Percentiles rank a stretch among this genome's conserved stretches.
phyloP scores from a whole-genome alignment of 768 basidiomycete genomes.

The Tylopilus rubrobrunneus region DNA sequence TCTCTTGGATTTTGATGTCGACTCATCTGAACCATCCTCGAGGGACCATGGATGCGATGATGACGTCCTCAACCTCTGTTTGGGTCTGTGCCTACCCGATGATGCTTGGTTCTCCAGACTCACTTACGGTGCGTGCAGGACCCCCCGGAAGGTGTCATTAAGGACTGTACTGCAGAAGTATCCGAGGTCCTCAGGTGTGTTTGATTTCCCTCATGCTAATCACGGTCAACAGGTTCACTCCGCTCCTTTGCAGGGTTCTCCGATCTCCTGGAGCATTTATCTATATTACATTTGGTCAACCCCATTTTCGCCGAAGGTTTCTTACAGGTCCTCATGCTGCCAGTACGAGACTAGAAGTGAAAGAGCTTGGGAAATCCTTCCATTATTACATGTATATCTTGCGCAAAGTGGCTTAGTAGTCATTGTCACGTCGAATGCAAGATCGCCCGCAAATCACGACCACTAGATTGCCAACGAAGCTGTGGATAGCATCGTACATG shows the following conservation, averaged over 20 bases:
- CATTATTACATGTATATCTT: conserved; percentile 81
- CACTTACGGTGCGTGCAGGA: conserved; percentile 41
- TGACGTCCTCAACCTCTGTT: conserved; percentile 77
- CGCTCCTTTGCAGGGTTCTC: conserved; percentile 47
- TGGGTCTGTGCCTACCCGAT: conserved; percentile 49
- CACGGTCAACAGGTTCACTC: not conserved
- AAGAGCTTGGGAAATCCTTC: conserved; percentile 72
- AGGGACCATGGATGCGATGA: conserved; percentile 89
- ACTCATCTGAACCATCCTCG: not conserved
- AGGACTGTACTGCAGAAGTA: conserved; percentile 72
- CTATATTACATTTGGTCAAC: conserved; percentile 86
- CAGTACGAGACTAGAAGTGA: conserved; percentile 60
- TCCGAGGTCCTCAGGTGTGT: conserved; percentile 65
- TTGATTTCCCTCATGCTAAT: not conserved
- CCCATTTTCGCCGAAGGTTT: conserved; percentile 77
- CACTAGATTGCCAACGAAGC: not conserved
- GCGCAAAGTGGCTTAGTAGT: conserved; percentile 31
- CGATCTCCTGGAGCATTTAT: conserved; percentile 60
- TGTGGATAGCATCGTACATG: not conserved
- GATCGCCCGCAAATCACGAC: not conserved
- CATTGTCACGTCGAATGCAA: not conserved
- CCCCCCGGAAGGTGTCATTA: conserved; percentile 66
- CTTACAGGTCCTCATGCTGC: conserved; percentile 42
- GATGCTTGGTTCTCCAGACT: not conserved
- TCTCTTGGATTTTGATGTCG: not conserved